Evolutionary conservation across 2,329 filamentous ascomycete species (phyloP).

Genomic region (Endocalyx cinctus): DNA sequence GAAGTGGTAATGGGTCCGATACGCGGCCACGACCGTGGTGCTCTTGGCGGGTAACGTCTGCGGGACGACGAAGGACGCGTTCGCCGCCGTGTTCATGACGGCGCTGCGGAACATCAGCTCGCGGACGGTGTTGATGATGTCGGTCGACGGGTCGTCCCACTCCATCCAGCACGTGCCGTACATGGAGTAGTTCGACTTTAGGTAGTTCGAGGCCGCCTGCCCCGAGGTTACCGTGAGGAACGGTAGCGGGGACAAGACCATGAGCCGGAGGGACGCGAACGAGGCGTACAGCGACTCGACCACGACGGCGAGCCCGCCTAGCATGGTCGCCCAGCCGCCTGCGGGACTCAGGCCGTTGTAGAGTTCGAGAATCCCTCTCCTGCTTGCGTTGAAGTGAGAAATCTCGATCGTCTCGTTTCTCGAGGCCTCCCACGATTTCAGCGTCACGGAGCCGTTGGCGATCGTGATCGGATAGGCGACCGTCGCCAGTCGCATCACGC

Average conservation of each 20-base stretch:
- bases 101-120: constrained; percentile 2
- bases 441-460: background rate
- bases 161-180: background rate
- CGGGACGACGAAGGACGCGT: background rate
- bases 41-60: background rate
- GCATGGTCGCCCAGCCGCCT: background rate
- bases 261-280: background rate
- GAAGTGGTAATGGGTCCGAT: constrained; percentile 1
- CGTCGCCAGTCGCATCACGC: constrained; percentile 1
- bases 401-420: constrained; percentile 1
- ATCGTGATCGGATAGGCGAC: background rate
- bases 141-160: constrained; percentile 1
- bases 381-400: background rate
- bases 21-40: background rate
- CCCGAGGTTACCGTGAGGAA: too few relatives aligned
- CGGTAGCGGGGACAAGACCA: background rate
- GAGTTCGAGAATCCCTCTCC: background rate
- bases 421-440: background rate
- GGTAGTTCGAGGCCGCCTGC: background rate
- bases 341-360: background rate
- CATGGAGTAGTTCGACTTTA: background rate
- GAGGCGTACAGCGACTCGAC: background rate
- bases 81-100: background rate
- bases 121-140: constrained; percentile 1
- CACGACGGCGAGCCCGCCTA: background rate